Evolutionary conservation across 257 asterid species (phyloP).

Genomic region (Primulina tabacum): DNA sequence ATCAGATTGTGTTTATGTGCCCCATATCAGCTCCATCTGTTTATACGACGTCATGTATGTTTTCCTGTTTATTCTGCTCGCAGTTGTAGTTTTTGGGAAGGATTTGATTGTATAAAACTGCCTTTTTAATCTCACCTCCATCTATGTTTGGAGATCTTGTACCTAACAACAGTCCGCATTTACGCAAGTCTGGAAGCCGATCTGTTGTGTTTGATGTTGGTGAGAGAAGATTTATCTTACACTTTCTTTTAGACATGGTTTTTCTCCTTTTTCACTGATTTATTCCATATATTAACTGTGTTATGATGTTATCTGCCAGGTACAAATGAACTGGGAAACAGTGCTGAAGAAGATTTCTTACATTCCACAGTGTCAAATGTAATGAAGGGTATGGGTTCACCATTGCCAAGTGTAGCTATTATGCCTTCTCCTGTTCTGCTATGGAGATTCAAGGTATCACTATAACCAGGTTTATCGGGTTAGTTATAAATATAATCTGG

Average conservation of each 20-base stretch:
- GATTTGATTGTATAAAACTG: constrained; percentile 25
- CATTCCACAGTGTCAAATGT: constrained; percentile 53
- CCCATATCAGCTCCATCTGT: constrained; percentile 10
- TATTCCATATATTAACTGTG: constrained; percentile 17
- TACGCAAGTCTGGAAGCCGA: constrained; percentile 94
- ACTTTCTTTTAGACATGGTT: constrained; percentile 1
- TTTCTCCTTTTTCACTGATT: constrained; percentile 15
- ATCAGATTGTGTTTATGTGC: background rate
- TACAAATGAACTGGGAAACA: constrained; percentile 49
- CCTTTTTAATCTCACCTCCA: constrained; percentile 46
- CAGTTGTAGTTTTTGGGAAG: constrained; percentile 34
- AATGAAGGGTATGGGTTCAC: constrained; percentile 66
- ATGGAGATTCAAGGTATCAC: constrained; percentile 90
- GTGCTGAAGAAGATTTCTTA: constrained; percentile 54
- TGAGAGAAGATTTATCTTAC: constrained; percentile 30
- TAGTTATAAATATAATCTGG: background rate
- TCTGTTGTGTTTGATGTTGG: constrained; percentile 79
- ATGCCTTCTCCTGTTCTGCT: constrained; percentile 81
- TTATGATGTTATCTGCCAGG: constrained; percentile 28
- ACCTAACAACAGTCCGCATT: constrained; percentile 77
- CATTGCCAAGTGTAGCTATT: constrained; percentile 62
- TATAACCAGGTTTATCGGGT: constrained; percentile 15
- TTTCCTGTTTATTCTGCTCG: constrained; percentile 12
- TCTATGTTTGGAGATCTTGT: constrained; percentile 88
- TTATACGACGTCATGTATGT: constrained; percentile 15